phyloP scores from a whole-genome alignment of 2,329 filamentous ascomycete species.

The Monosporascus sp. region DNA sequence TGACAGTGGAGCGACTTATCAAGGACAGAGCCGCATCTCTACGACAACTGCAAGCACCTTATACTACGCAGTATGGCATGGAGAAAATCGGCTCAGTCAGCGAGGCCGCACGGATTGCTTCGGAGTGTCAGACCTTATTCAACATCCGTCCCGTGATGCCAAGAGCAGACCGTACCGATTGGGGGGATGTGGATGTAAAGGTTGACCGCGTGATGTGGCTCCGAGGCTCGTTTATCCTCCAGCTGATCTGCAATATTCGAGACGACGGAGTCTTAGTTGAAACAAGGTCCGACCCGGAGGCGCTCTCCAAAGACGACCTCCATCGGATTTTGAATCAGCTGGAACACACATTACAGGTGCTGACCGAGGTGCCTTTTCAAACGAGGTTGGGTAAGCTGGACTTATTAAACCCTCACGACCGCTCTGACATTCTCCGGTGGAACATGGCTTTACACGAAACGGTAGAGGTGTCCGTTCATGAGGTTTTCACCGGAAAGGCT shows the following conservation, averaged over 20 bases:
- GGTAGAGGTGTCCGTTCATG: conserved; percentile 1
- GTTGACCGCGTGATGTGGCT: conserved; percentile 1
- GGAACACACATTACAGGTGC: conserved; percentile 2
- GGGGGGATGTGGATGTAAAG: not conserved
- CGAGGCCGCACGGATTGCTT: conserved; percentile 6
- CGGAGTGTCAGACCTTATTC: conserved; percentile 6
- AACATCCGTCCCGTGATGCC: conserved; percentile 4
- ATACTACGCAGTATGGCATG: conserved; percentile 5
- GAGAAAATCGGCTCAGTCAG: conserved; percentile 3
- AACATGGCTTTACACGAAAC: not conserved
- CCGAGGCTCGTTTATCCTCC: conserved; percentile 1
- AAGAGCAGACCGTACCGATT: not conserved
- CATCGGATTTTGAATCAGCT: conserved; percentile 6
- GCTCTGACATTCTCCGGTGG: conserved; percentile 1
- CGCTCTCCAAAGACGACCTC: conserved; percentile 1
- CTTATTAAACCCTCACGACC: conserved; percentile 1
- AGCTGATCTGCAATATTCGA: conserved; percentile 1
- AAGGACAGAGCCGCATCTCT: conserved; percentile 6
- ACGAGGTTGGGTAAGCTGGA: conserved; percentile 5
- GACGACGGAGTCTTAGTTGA: conserved; percentile 3
- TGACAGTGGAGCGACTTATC: conserved; percentile 5
- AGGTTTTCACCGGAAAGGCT: conserved; percentile 4
- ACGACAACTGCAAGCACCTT: conserved; percentile 4
- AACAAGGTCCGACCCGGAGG: conserved; percentile 1
- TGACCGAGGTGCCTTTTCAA: not conserved